phyloP scores from a whole-genome alignment of 331 rosid species.

The Malus hybrid region DNA sequence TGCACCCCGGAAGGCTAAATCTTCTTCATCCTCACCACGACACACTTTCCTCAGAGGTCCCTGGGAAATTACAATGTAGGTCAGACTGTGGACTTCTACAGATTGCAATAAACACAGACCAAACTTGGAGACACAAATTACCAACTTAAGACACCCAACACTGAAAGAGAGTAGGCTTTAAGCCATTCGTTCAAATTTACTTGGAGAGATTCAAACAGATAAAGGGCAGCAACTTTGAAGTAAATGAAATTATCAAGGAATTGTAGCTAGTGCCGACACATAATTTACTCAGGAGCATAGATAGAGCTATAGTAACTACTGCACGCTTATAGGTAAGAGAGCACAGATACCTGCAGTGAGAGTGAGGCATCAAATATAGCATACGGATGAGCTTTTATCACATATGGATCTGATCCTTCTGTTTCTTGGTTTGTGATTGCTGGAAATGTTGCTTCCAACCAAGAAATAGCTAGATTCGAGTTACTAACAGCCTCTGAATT shows the following conservation, averaged over 20 bases:
- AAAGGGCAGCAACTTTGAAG: background rate
- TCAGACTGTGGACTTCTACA: slow-evolving; percentile 8
- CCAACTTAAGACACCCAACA: background rate
- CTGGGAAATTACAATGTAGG: slow-evolving; percentile 33
- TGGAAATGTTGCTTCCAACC: slow-evolving; percentile 92
- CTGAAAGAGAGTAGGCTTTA: background rate
- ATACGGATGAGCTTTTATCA: slow-evolving; percentile 59
- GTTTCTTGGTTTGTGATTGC: slow-evolving; percentile 42
- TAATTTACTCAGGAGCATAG: background rate
- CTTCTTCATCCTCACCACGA: slow-evolving; percentile 45
- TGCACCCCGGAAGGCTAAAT: slow-evolving; percentile 45
- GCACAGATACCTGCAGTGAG: slow-evolving; percentile 64
- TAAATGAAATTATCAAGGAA: background rate
- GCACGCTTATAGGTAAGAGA: background rate
- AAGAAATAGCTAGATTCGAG: slow-evolving; percentile 76
- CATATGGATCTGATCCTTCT: slow-evolving; percentile 41
- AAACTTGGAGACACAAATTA: background rate
- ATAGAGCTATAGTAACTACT: slow-evolving; percentile 9
- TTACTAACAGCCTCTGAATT: slow-evolving; percentile 57
- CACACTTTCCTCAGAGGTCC: slow-evolving; percentile 79
- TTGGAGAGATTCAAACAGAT: no score
- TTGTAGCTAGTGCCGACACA: background rate
- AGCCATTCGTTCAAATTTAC: background rate
- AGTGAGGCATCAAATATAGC: slow-evolving; percentile 84
- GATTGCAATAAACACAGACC: slow-evolving; percentile 11